Base-by-base conservation (phyloP, 2,329 filamentous ascomycete species). In the Didymellaceae sp. region DNA sequence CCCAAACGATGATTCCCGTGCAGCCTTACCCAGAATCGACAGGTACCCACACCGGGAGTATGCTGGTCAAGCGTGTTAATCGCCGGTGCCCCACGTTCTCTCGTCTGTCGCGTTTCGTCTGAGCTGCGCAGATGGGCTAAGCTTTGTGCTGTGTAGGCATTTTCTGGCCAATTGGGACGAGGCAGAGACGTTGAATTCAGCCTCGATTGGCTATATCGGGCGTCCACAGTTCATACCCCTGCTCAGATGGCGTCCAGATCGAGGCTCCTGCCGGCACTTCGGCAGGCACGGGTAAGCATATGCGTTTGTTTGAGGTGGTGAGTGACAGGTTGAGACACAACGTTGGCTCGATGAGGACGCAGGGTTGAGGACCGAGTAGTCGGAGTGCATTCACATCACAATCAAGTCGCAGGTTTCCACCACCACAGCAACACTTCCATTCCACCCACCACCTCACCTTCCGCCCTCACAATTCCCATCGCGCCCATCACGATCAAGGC, bases 1-100 rank as follows among this genome's bases (percentile, higher is more conserved):
- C 35, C 44, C 39, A 43, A 31, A 43, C 26, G 26, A 34, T 52
- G 49, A 52, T 47, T 34, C 49, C 49, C 49, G 49, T 45, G 42
- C 26, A 47, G 38, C 43, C 49, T 47, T 47, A 37, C 49, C 43
- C 17, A 52, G 33, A 47, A 38, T 9, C n/a, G 30, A 39, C 1
- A 43, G 11, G 38, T 34, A 30, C 33, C 42, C 38, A 52, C 49
- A 43, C 49, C 34, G 38, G 49, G 43, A 47, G 49, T 22, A 52
- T 52, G 43, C 49, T 44, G 26, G 49, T 52, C 46, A 39, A 28
- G 43, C 26, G 21, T 33, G 24, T 35, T 43, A 20, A 43, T 33
- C 43, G 33, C 44, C 38, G 49, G 33, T 14, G 42, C 49, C 32
- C 43, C 43, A 52, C 31, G 33, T 43, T 28, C n/a, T 14, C 26